Evolutionary conservation across 352 stramenopile genomes (phyloP).

Genomic region (Pythium aristosporum): DNA sequence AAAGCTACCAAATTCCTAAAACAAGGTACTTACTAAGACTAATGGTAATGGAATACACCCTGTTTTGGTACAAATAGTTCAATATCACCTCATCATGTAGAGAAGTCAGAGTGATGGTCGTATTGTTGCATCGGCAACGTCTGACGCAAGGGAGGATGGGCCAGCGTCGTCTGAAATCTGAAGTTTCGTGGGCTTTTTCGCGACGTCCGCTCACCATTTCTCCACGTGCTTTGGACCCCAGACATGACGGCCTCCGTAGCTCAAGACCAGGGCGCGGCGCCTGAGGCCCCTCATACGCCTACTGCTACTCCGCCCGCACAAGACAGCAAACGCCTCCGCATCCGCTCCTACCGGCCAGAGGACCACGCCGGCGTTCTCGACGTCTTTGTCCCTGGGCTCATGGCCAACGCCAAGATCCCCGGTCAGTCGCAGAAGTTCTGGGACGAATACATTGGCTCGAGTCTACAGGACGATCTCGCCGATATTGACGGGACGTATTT

Average conservation of each 20-base stretch:
- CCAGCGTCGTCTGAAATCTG: background rate
- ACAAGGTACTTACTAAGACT: too few species aligned
- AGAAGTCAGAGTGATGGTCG: too few species aligned
- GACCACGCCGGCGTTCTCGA: conserved; percentile 19
- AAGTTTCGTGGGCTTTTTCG: background rate
- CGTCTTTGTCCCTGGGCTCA: conserved; percentile 24
- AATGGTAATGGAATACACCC: too few species aligned
- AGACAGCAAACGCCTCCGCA: conserved; percentile 23
- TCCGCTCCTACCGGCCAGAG: conserved; percentile 20
- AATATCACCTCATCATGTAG: too few species aligned
- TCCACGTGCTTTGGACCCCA: background rate
- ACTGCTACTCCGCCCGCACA: background rate
- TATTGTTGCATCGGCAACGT: too few species aligned
- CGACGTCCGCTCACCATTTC: background rate
- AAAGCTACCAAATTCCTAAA: too few species aligned
- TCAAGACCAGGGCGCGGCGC: background rate
- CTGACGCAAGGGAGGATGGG: background rate
- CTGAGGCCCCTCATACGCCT: background rate
- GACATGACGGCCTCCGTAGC: background rate
- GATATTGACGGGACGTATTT: conserved; percentile 44
- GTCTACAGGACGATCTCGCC: conserved; percentile 32
- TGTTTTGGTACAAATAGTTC: too few species aligned
- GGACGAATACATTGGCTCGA: conserved; percentile 24
- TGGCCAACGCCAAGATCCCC: conserved; percentile 1
- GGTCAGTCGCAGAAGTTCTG: conserved; percentile 10